Evolutionary conservation across 495 filamentous ascomycete genomes (phyloP), one percentile per base, ranked within the genome.

Genomic region (Penicillium steckii): DNA sequence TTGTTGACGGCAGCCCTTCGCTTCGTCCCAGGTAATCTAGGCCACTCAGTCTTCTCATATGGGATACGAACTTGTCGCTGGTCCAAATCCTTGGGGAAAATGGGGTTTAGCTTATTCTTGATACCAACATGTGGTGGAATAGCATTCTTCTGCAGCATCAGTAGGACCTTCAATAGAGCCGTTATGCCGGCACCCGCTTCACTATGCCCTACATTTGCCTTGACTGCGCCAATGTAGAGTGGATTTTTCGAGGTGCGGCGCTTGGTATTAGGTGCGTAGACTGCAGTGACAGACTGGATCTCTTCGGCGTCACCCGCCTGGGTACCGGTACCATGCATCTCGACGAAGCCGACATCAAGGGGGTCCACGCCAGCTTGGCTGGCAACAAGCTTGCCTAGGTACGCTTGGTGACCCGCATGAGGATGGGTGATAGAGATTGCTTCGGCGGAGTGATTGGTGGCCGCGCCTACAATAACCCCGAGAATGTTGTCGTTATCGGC

Each of bases 301-400:
- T 79, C 72, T 1, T 46, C 48, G 0, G 27, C 23, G 44, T 79
- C 74, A 7, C 75, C 75, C 3, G 67, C 67, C 49, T 75, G 71
- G 3, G 74, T 77, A 0, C 75, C 74, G 8, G 74, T 79, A 1
- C 74, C 73, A 42, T 79, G 75, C 52, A 74, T 57, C 59, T 84
- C 82, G 2, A 82, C 75, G 54, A 76, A 80, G 44, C 62, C 63
- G 44, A 84, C 67, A 37, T 79, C 72, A 24, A 71, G 57, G 0
- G 80, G 76, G 52, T 80, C 63, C 25, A 82, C 59, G 17, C 69
- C 75, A 8, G 67, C 54, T 15, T 61, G 56, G 6, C 30, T 33
- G 12, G 30, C 12, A 33, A 8, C 30, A 8, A 13, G 30, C 30
- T 33, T 33, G 30, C 12, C n/a, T 33, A 33, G 30, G 12, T 33